phyloP scores from a whole-genome alignment of 2,329 filamentous ascomycete species.

The Claviceps sp. region DNA sequence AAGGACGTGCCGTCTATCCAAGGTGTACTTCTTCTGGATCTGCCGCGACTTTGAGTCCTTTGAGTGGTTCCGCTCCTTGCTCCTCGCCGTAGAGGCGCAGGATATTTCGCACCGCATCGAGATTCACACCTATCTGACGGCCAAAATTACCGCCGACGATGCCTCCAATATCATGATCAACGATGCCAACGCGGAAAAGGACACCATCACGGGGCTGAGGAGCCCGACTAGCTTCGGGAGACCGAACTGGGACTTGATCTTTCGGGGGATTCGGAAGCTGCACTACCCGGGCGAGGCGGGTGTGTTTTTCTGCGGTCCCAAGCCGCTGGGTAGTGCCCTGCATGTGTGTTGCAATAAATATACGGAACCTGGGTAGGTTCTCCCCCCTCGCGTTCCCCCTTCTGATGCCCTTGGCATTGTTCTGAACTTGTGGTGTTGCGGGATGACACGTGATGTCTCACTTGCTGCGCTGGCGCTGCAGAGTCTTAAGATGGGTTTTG shows the following conservation, averaged over 20 bases:
- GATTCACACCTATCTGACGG: slow-evolving; percentile 79
- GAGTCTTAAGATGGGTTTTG: too few species aligned
- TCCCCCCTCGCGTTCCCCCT: slow-evolving; percentile 1
- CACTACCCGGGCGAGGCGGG: slow-evolving; percentile 60
- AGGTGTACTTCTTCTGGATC: slow-evolving; percentile 91
- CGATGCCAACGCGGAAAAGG: slow-evolving; percentile 70
- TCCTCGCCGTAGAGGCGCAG: slow-evolving; percentile 76
- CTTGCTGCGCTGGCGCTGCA: too few species aligned
- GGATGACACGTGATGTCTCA: too few species aligned
- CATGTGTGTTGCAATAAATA: slow-evolving; percentile 84
- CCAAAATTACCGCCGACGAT: slow-evolving; percentile 75
- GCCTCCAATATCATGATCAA: slow-evolving; percentile 91
- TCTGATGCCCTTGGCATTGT: neutral
- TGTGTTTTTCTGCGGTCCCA: slow-evolving; percentile 79
- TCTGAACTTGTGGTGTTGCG: too few species aligned
- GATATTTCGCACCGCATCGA: slow-evolving; percentile 75
- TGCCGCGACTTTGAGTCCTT: slow-evolving; percentile 80
- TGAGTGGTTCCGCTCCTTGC: slow-evolving; percentile 77
- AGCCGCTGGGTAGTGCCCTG: slow-evolving; percentile 60
- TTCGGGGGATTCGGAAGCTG: slow-evolving; percentile 69
- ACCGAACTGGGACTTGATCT: slow-evolving; percentile 86
- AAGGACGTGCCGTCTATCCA: slow-evolving; percentile 63
- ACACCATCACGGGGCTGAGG: slow-evolving; percentile 70
- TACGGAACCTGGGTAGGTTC: slow-evolving; percentile 59
- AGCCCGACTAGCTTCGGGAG: slow-evolving; percentile 76